Base-by-base conservation (phyloP, 768 basidiomycete genomes). In the Baorangia bicolor region DNA sequence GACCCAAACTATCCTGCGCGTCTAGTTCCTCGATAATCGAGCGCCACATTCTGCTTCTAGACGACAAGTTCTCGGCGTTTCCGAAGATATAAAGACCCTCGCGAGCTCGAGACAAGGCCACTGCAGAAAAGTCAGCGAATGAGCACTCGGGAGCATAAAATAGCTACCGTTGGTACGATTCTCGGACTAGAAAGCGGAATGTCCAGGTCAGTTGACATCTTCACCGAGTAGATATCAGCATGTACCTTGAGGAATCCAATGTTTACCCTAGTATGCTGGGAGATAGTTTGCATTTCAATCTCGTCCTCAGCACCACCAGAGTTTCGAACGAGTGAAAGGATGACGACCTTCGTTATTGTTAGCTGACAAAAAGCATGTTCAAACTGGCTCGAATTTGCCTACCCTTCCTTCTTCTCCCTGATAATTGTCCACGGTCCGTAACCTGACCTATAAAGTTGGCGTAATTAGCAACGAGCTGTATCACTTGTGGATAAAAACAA, bases 391-490 rank as follows among this genome's bases (percentile, higher is more conserved):
- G 11, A 40, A 4, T 1, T 37, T 0, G 43, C 64, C 18, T 59
- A 81, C 83, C 64, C 77, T 81, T 2, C 81, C 85, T 72, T 89
- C 88, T 55, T 87, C 83, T 3, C 88, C 90, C 69, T 92, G 90
- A 64, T 83, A 92, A 47, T 86, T 90, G 58, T 92, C 89, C 2
- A 92, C 81, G 0, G 89, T 91, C 6, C 90, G 80, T 6, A 92
- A 73, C 9, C 81, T 78, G 39, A 90, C 81, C 87, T 89, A 45
- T 5, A 48, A 47, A 20, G 10, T 23, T 5, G 25, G 18, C n/a
- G 0, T 6, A 12, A 25, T 53, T n/a, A 51, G 43, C 33, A 30
- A n/a, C 14, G 14, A 16, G 5, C 2, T 9, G 8, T 20, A 39
- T n/a, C 23, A 13, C 35, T 16, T 28, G 25, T 38, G 21, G 8